These are phyloP conservation scores for Scheffersomyces illinoinensis DNA, from an alignment of 1,139 yeast genomes.

Conservation along the genomic window DNA sequence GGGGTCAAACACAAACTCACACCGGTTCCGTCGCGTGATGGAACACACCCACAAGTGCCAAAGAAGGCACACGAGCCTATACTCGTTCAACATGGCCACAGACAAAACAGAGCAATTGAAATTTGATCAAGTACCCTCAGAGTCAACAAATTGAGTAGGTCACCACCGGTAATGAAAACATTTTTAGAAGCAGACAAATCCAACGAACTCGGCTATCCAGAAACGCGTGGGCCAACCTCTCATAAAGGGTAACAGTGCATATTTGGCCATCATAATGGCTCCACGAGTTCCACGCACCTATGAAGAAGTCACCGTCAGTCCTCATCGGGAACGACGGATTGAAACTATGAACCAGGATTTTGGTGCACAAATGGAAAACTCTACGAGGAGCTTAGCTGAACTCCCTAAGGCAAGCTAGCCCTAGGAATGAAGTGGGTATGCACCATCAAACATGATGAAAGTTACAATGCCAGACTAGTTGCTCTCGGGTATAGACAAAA, in stretches of 20 bases:
- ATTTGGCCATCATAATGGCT: neutral
- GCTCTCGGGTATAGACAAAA: conserved; percentile 16
- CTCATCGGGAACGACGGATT: neutral
- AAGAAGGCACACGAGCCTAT: neutral
- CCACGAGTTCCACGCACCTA: neutral
- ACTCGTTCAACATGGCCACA: no score
- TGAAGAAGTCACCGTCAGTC: neutral
- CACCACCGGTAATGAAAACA: no score
- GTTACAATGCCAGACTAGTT: conserved; percentile 18
- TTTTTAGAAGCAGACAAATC: no score
- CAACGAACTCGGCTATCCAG: neutral
- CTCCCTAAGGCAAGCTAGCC: conserved; percentile 1
- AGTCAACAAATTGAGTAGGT: neutral
- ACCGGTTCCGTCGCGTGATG: neutral
- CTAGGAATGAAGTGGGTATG: conserved; percentile 8
- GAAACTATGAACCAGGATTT: neutral
- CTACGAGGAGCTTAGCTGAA: conserved; percentile 5
- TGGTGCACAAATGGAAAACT: neutral
- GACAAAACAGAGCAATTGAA: no score
- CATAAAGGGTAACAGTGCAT: neutral
- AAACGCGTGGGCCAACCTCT: neutral
- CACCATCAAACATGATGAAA: conserved; percentile 6
- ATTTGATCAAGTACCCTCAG: neutral
- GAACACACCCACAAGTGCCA: neutral
- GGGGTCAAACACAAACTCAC: neutral